A percentile compares a stretch with the other conserved stretches of the same genome.
phyloP scores from a whole-genome alignment of 2,329 filamentous ascomycete species.

The Gnomoniopsis smithogilvyi region DNA sequence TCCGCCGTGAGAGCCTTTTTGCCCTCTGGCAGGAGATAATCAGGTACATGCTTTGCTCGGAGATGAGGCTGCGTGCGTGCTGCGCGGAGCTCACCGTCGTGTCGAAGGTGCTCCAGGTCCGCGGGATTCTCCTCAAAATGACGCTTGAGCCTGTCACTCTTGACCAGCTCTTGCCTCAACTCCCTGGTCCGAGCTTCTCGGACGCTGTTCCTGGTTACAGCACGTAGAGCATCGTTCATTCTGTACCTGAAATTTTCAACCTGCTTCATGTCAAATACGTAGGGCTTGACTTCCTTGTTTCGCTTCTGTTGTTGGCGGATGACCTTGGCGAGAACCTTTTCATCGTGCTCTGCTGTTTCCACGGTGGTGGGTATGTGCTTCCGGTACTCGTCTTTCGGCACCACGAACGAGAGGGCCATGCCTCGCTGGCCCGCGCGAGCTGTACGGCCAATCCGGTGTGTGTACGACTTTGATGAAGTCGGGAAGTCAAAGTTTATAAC shows the following conservation, averaged over 20 bases:
- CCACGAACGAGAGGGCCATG: conserved; percentile 93
- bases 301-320: conserved; percentile 73
- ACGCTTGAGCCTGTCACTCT: conserved; percentile 88
- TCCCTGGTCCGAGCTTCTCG: conserved; percentile 87
- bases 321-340: conserved; percentile 79
- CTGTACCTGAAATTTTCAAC: conserved; percentile 94
- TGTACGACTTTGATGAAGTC: conserved; percentile 83
- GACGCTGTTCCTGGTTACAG: conserved; percentile 85
- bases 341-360: conserved; percentile 74
- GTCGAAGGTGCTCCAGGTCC: conserved; percentile 80
- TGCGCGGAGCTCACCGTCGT: conserved; percentile 83
- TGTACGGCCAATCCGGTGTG: conserved; percentile 93
- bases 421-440: conserved; percentile 87
- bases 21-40: conserved; percentile 84
- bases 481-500: conserved; percentile 98
- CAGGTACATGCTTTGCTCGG: conserved; percentile 74
- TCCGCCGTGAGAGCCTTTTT: conserved; percentile 64
- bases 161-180: conserved; percentile 82
- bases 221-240: conserved; percentile 85
- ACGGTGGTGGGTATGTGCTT: conserved; percentile 88
- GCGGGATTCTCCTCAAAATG: conserved; percentile 97
- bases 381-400: conserved; percentile 76
- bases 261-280: conserved; percentile 91
- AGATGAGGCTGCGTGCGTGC: conserved; percentile 84
- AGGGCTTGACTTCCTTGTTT: conserved; percentile 80